These are phyloP conservation scores for Boletus bicolor DNA, from an alignment of 768 basidiomycete genomes.

Conservation along the genomic window DNA sequence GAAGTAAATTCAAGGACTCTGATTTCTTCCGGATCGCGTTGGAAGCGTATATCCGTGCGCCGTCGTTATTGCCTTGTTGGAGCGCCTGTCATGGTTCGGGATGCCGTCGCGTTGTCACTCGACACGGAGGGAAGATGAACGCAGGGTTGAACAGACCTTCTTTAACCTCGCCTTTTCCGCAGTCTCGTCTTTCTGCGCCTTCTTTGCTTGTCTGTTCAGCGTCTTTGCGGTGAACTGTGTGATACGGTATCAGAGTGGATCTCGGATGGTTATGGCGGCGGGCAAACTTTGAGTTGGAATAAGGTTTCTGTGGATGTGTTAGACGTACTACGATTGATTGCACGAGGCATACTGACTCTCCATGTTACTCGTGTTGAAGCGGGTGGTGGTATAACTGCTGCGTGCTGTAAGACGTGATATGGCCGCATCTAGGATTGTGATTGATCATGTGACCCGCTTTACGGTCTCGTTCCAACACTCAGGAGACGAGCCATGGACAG, in stretches of 20 bases:
- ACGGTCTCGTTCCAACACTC: neutral
- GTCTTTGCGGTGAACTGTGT: slow-evolving; percentile 96
- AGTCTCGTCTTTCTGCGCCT: slow-evolving; percentile 94
- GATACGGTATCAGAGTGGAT: slow-evolving; percentile 10
- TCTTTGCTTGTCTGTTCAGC: slow-evolving; percentile 90
- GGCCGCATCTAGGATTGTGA: neutral
- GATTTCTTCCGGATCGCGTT: slow-evolving; percentile 99
- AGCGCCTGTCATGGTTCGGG: slow-evolving; percentile 61
- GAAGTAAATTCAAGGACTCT: slow-evolving; percentile 86
- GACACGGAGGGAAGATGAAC: neutral
- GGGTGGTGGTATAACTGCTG: neutral
- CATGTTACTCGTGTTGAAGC: slow-evolving; percentile 69
- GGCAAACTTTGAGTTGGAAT: slow-evolving; percentile 92
- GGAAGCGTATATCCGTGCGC: slow-evolving; percentile 95
- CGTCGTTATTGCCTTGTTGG: slow-evolving; percentile 94
- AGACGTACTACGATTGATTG: neutral
- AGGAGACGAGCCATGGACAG: slow-evolving; percentile 2
- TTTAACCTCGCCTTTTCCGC: slow-evolving; percentile 87
- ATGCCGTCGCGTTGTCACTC: neutral
- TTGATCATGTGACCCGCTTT: slow-evolving; percentile 11
- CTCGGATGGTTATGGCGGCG: slow-evolving; percentile 7
- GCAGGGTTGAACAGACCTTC: slow-evolving; percentile 56
- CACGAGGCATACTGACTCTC: slow-evolving; percentile 64
- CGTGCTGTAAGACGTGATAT: neutral
- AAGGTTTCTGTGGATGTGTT: slow-evolving; percentile 68